Evolutionary conservation across 306 rosid genomes (phyloP), one percentile per base, ranked within the genome.

Genomic region (Prunus campanulata): DNA sequence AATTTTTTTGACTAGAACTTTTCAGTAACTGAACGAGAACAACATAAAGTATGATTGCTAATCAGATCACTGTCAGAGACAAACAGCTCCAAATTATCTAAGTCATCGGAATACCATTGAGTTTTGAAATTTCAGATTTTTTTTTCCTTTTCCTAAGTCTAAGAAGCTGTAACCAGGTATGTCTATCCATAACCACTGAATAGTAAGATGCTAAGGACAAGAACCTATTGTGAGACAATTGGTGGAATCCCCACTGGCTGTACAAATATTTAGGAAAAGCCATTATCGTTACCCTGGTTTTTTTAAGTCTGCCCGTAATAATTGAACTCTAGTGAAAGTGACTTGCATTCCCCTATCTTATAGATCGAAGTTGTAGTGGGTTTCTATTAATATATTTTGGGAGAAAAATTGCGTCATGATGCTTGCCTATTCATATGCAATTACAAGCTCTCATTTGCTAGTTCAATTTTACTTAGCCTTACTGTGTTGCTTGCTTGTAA

Each of bases 391-490:
- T 29, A 25, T 60, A 11, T 72, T n/a, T 35, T 44, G 18, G 18
- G 44, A 19, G 44, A 11, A 3, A 5, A 27, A 39, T 44, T 66
- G 54, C 19, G 15, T 24, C 50, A 11, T 66, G 52, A 44, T 6
- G 52, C 54, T 13, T 66, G 71, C 18, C 39, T 66, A 42, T 66
- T 44, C 25, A 4, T 42, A 66, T 44, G 29, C 48, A 66, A 0
- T 44, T 46, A 18, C 44, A 66, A 49, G 60, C 25, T 22, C 8
- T 6, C 7, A 29, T 51, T 63, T 27, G 20, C 60, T 46, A 3
- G 27, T 77, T 63, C 29, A 61, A 46, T 39, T n/a, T 74, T 61
- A 61, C 63, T 48, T 80, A 27, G 50, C 72, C 49, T 63, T 75
- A 15, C n/a, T 74, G 32, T 52, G 47, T 49, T 73, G 14, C 74